Evolutionary conservation across 2,329 filamentous ascomycete genomes (phyloP), one percentile per base, ranked within the genome.

Genomic region (Davidsoniella australis): DNA sequence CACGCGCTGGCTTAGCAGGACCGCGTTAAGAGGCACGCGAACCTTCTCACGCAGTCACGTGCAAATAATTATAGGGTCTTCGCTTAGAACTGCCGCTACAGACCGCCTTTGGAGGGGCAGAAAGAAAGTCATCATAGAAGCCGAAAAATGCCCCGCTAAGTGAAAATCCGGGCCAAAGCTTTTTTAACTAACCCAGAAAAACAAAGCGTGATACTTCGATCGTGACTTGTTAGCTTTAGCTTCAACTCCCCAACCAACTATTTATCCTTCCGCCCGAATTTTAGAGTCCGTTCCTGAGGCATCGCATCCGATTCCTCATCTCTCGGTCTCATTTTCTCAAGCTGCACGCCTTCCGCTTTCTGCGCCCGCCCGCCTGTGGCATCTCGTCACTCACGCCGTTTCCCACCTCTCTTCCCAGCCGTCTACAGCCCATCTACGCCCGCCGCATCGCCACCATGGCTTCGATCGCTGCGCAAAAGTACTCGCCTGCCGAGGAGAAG

Each of bases 401-500:
- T 40, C 58, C 57, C 16, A 58, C 59, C 58, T 63, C 59, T 59
- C 62, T 56, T 50, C 55, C 58, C 53, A 56, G 48, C 55, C 56
- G 57, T 59, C 55, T 60, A 63, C 55, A 60, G 68, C 57, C 62
- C 68, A 55, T 69, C 43, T 55, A 43, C 51, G 55, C 67, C 53
- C 65, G 48, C 18, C 51, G 37, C 23, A 42, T 29, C 2, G 53
- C 71, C 63, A 76, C 72, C 61, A 83, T 89, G 73, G 69, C 75
- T 48, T 66, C 73, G 59, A 78, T 86, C 67, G 70, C 75, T 55
- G 67, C 73, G 55, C 73, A 76, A 61, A 78, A 75, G 58, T 94
- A 91, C 70, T 78, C 77, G 55, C 71, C 80, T 58, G 74, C 78
- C 56, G 88, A 96, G 68, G 80, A 88, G 67, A 76, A 82, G 16